phyloP scores from a whole-genome alignment of 208 protist species.

The Acanthamoeba culbertsoni region DNA sequence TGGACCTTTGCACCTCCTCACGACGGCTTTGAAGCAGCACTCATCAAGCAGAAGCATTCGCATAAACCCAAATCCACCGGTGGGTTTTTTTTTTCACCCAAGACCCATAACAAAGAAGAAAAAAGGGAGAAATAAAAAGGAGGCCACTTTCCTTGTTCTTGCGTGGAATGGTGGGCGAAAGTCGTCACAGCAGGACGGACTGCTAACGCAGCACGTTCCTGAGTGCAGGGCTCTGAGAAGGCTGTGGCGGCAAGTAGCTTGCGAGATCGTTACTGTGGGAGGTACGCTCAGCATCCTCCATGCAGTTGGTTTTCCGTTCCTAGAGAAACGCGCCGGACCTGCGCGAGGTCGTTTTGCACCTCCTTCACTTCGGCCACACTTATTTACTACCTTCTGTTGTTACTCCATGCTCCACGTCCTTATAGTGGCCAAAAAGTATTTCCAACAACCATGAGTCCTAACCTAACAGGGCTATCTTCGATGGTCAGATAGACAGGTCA shows the following conservation, averaged over 20 bases:
- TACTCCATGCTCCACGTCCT: too few relatives aligned
- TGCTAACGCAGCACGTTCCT: not conserved
- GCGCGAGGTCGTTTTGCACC: not conserved
- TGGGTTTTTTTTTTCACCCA: too few relatives aligned
- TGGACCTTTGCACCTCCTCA: constrained; percentile 27
- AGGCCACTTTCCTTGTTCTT: not conserved
- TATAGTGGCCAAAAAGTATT: too few relatives aligned
- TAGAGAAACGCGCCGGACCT: not conserved
- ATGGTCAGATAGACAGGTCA: too few relatives aligned
- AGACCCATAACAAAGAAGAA: not conserved
- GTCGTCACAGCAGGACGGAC: not conserved
- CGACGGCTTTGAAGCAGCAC: constrained; percentile 26
- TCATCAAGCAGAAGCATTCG: constrained; percentile 16
- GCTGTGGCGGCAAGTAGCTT: not conserved
- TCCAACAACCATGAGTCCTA: too few relatives aligned
- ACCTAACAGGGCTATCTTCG: too few relatives aligned
- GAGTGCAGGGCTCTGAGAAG: not conserved
- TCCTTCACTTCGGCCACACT: not conserved
- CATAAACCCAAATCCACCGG: too few relatives aligned
- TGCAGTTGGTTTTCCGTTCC: not conserved
- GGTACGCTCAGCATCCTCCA: not conserved
- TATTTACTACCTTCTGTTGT: too few relatives aligned
- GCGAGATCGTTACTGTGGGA: not conserved
- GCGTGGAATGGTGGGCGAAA: not conserved
- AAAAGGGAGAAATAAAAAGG: not conserved